phyloP scores from a whole-genome alignment of 1,284 basidiomycete genomes.

The Grifola frondosa region DNA sequence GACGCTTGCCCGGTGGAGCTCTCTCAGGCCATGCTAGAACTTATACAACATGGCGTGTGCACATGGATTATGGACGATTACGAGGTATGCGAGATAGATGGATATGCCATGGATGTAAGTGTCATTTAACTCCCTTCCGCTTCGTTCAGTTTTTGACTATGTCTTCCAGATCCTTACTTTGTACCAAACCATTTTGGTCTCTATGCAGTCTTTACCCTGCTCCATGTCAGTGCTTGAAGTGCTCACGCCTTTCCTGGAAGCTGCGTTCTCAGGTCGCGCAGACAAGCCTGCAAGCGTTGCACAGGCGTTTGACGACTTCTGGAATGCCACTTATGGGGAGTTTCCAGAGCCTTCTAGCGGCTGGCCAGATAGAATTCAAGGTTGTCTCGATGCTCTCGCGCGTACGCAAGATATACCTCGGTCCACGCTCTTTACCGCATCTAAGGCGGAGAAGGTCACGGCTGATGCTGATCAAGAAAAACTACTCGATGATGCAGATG shows the following conservation, averaged over 20 bases:
- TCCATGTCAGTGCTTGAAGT: constrained; percentile 39
- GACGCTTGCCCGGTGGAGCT: constrained; percentile 53
- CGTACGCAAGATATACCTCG: constrained; percentile 16
- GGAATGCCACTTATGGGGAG: constrained; percentile 47
- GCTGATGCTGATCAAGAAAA: neutral
- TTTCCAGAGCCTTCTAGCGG: constrained; percentile 41
- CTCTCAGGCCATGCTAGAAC: constrained; percentile 43
- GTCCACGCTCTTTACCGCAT: too few species aligned
- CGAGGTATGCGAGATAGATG: constrained; percentile 45
- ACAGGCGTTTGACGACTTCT: constrained; percentile 58
- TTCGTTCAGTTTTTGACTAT: neutral
- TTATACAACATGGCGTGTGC: constrained; percentile 53
- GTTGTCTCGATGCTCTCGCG: constrained; percentile 18
- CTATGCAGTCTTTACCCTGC: constrained; percentile 45
- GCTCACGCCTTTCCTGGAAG: constrained; percentile 49
- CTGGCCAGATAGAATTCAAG: constrained; percentile 43
- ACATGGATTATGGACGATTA: constrained; percentile 65
- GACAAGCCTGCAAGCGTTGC: constrained; percentile 40
- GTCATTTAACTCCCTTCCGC: neutral
- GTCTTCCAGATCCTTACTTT: constrained; percentile 50
- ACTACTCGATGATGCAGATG: too few species aligned
- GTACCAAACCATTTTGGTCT: constrained; percentile 55
- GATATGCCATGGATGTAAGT: constrained; percentile 59
- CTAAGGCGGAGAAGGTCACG: neutral
- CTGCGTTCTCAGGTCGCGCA: constrained; percentile 49